A percentile compares a stretch with the other conserved stretches of the same genome.
phyloP scores from a whole-genome alignment of 2,329 filamentous ascomycete species.

The Colletotrichum echinochloae region DNA sequence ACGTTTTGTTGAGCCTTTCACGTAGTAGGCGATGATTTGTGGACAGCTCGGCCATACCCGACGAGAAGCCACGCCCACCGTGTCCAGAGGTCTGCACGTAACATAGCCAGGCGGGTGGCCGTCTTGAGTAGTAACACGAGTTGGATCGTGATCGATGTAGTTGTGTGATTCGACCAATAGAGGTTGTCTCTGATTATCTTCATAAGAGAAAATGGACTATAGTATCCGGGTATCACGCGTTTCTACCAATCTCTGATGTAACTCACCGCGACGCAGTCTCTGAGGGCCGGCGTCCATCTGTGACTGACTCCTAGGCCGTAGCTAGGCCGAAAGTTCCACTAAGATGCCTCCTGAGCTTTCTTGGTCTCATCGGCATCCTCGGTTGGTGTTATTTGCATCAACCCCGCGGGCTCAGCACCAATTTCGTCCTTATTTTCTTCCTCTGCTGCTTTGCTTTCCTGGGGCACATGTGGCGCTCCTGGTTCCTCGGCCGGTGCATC shows the following conservation, averaged over 20 bases:
- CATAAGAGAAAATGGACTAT: background rate
- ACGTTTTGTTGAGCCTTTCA: too few species aligned
- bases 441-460: conserved; percentile 1
- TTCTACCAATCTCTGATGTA: conserved; percentile 6
- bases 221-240: conserved; percentile 33
- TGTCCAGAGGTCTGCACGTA: background rate
- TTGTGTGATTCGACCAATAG: background rate
- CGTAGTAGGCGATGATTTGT: background rate
- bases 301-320: background rate
- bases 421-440: background rate
- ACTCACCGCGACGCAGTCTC: background rate
- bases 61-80: background rate
- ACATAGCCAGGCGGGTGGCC: background rate
- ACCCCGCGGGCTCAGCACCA: background rate
- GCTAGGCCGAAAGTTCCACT: background rate
- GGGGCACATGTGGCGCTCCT: background rate
- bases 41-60: background rate
- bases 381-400: background rate
- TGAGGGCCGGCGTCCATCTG: background rate
- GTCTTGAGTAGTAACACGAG: background rate
- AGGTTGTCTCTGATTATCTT: background rate
- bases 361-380: conserved; percentile 4
- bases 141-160: background rate
- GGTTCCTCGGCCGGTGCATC: conserved; percentile 21
- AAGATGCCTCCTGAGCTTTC: background rate